A percentile compares a stretch with the other conserved stretches of the same genome.
Evolutionary conservation across 176 grass and related monocot species (phyloP).

Genomic region (Juncus inflexus): DNA sequence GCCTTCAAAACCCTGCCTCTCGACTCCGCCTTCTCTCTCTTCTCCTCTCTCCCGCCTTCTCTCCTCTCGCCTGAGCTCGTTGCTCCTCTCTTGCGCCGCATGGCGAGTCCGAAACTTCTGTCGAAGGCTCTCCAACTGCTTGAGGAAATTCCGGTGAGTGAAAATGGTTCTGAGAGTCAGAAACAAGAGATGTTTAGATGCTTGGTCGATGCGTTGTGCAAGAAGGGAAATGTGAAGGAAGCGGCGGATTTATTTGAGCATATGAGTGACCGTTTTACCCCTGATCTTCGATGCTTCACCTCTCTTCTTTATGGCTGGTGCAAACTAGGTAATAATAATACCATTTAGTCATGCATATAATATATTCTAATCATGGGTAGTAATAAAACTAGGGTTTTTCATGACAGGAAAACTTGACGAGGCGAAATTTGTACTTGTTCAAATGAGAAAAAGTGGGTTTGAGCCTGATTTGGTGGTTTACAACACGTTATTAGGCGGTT

Average conservation of each 20-base stretch:
- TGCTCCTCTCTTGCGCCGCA: conserved; percentile 27
- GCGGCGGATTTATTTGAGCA: conserved; percentile 85
- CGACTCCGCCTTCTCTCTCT: conserved; percentile 37
- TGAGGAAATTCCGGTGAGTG: conserved; percentile 40
- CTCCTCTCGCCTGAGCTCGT: conserved; percentile 35
- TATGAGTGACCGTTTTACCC: conserved; percentile 42
- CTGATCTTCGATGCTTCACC: conserved; percentile 68
- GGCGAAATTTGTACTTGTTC: conserved; percentile 78
- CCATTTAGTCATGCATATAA: neutral
- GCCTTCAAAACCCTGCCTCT: conserved; percentile 46
- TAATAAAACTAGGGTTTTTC: conserved; percentile 1
- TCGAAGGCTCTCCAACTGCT: conserved; percentile 49
- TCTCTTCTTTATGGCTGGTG: conserved; percentile 93
- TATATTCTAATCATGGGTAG: neutral
- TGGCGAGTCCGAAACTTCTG: conserved; percentile 7
- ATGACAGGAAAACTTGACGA: conserved; percentile 62
- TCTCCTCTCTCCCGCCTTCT: conserved; percentile 47
- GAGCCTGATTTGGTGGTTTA: conserved; percentile 75
- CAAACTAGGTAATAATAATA: conserved; percentile 41
- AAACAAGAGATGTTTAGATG: conserved; percentile 37
- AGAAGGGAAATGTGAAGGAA: conserved; percentile 48
- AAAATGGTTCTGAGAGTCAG: neutral
- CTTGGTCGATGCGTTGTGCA: conserved; percentile 42
- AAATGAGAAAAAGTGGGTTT: conserved; percentile 60
- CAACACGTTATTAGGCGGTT: conserved; percentile 84